A percentile compares a stretch with the other conserved stretches of the same genome.
Conservation (phyloP, 2,329 filamentous ascomycete genomes). For the Clonostachys chloroleuca region DNA sequence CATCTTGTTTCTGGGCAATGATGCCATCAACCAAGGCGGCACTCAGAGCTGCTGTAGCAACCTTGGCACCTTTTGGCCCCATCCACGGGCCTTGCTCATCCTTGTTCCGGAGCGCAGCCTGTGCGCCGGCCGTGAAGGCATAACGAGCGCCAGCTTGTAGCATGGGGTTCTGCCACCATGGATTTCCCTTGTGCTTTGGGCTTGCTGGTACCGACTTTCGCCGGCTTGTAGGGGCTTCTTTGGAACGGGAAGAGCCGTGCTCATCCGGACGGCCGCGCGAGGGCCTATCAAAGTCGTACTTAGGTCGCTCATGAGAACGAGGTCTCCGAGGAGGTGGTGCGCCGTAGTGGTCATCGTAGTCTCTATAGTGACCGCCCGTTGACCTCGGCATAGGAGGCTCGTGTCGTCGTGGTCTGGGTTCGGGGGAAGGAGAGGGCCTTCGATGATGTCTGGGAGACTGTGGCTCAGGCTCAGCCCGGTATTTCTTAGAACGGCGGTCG, state of each 20-base stretch:
- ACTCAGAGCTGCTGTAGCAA: slow-evolving; percentile 42
- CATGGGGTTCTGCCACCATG: slow-evolving; percentile 30
- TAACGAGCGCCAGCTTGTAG: slow-evolving; percentile 37
- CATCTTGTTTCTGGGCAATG: slow-evolving; percentile 25
- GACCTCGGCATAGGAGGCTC: background rate
- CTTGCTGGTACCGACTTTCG: slow-evolving; percentile 25
- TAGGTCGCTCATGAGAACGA: too few species aligned
- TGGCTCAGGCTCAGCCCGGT: background rate
- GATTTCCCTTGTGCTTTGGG: slow-evolving; percentile 9
- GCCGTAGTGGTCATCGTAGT: slow-evolving; percentile 1
- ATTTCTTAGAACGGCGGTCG: background rate
- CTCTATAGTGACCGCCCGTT: background rate
- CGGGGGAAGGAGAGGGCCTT: background rate
- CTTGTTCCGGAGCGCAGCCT: slow-evolving; percentile 40
- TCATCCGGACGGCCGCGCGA: too few species aligned
- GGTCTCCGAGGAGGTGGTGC: slow-evolving; percentile 4
- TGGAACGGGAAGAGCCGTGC: background rate
- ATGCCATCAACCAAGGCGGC: slow-evolving; percentile 44
- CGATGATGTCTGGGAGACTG: background rate
- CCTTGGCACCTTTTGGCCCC: slow-evolving; percentile 40
- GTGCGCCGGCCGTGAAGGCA: slow-evolving; percentile 40
- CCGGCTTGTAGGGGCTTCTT: background rate
- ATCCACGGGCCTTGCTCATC: slow-evolving; percentile 40
- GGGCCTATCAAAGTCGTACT: too few species aligned
- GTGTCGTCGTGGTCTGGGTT: background rate